Base-by-base conservation (phyloP, 1,284 basidiomycete species). In the Rhizoctonia solani region DNA sequence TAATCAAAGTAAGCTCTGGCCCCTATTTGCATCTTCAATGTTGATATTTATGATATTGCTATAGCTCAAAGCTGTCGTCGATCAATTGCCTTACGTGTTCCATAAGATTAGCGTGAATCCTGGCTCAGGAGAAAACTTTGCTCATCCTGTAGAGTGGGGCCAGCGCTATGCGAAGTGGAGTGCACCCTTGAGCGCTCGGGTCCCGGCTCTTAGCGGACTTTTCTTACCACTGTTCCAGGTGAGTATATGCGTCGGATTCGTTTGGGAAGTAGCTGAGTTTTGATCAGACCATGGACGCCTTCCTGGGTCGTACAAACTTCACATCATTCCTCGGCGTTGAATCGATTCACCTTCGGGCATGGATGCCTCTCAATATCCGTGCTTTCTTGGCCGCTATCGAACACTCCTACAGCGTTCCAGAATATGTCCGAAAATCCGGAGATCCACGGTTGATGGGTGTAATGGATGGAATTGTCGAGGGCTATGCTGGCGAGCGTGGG, bases 331-430 rank as follows among this genome's bases (percentile, higher is more conserved):
- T 67, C 19, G 65, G 65, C 11, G 54, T 56, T 19, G 65, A 67
- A 34, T 67, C 65, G 52, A 67, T 67, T 34, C 65, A 67, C 37
- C 47, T 67, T 16, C 49, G 65, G 8, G 65, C 65, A 9, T 67
- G 65, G 65, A 67, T 67, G 65, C 65, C 65, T 3, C 39, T 67
- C n/a, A 67, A 67, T 21, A 67, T 67, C 5, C 65, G 65, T 19
- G 65, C 65, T 30, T 67, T 67, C 41, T 42, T 67, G 5, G 65
- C 65, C 23, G 65, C 65, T 4, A 67, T 67, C 29, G 65, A 67
- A 27, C 52, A 67, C 21, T 54, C 52, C 6, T 67, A 67, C 21
- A 53, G 52, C 30, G 65, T 67, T 14, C 52, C 54, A 3, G 52
- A 53, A 5, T 67, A 67, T 23, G 44, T 67, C 19, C 65, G 54